These are phyloP conservation scores for Xylariaceae sp. DNA, from an alignment of 2,329 filamentous ascomycete species.

Conservation along the genomic window DNA sequence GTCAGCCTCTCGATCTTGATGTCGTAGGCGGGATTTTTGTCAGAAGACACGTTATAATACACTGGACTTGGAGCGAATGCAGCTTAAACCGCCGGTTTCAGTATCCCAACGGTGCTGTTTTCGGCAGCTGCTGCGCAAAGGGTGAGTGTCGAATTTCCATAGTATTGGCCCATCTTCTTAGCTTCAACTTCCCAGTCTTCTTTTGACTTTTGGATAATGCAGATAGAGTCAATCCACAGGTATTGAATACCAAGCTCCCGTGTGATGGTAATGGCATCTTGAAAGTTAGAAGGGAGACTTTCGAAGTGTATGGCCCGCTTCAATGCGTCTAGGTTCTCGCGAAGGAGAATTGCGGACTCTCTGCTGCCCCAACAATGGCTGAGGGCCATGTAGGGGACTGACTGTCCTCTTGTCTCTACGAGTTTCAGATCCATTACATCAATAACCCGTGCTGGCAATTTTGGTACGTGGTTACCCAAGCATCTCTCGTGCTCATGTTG, in stretches of 20 bases:
- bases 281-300: not conserved
- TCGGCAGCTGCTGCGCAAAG: not conserved
- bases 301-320: not conserved
- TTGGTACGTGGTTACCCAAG: not conserved
- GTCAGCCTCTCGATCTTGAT: not conserved
- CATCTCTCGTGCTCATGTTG: not conserved
- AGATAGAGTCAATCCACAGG: slow-evolving; percentile 1
- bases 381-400: not conserved
- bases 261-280: not conserved
- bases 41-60: not conserved
- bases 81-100: too few species aligned
- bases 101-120: not conserved
- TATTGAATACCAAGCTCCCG: not conserved
- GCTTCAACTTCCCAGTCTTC: not conserved
- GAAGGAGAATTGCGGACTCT: not conserved
- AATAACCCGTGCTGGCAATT: not conserved
- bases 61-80: not conserved
- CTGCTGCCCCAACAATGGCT: not conserved
- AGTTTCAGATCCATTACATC: not conserved
- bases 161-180: not conserved
- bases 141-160: not conserved
- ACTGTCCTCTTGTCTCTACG: not conserved
- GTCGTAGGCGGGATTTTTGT: not conserved
- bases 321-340: not conserved
- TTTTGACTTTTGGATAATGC: not conserved